Evolutionary conservation across 2,329 filamentous ascomycete species (phyloP).

Genomic region (Verticillium alfalfae): DNA sequence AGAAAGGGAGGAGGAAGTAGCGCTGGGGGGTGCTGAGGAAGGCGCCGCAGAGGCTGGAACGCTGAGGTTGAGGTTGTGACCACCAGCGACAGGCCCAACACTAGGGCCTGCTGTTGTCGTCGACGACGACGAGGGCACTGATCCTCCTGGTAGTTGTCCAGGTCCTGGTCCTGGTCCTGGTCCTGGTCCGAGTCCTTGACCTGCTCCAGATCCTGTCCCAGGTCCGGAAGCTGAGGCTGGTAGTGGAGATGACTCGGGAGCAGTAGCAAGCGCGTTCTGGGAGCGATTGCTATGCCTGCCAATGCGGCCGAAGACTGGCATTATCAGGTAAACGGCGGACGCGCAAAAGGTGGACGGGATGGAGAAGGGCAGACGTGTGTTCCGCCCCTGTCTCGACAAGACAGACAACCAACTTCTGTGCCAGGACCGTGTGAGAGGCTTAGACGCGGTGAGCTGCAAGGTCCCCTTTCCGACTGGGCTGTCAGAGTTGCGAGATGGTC

Average conservation of each 20-base stretch:
- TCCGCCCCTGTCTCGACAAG: too few species aligned
- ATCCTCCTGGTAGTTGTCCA: background rate
- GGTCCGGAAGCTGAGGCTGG: slow-evolving; percentile 17
- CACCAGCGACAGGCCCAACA: background rate
- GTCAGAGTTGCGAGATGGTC: background rate
- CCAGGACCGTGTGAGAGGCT: background rate
- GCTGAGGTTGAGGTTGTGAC: background rate
- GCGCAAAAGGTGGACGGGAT: background rate
- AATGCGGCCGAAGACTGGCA: slow-evolving; percentile 50
- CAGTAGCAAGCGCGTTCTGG: slow-evolving; percentile 43
- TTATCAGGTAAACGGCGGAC: slow-evolving; percentile 21
- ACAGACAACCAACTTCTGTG: background rate
- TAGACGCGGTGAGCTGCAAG: background rate
- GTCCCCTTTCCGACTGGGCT: background rate
- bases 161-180: slow-evolving; percentile 5
- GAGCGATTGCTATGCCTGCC: slow-evolving; percentile 52
- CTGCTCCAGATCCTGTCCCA: slow-evolving; percentile 10
- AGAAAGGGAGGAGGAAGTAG: background rate
- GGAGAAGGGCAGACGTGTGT: background rate
- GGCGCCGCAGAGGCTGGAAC: slow-evolving; percentile 6
- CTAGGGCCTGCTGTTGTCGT: background rate
- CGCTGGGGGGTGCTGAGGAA: slow-evolving; percentile 8
- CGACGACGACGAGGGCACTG: slow-evolving; percentile 3
- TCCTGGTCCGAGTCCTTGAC: slow-evolving; percentile 10
- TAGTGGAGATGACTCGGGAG: slow-evolving; percentile 30